Evolutionary conservation across 1,284 basidiomycete genomes (phyloP).

Genomic region (Moesziomyces globuligerus): DNA sequence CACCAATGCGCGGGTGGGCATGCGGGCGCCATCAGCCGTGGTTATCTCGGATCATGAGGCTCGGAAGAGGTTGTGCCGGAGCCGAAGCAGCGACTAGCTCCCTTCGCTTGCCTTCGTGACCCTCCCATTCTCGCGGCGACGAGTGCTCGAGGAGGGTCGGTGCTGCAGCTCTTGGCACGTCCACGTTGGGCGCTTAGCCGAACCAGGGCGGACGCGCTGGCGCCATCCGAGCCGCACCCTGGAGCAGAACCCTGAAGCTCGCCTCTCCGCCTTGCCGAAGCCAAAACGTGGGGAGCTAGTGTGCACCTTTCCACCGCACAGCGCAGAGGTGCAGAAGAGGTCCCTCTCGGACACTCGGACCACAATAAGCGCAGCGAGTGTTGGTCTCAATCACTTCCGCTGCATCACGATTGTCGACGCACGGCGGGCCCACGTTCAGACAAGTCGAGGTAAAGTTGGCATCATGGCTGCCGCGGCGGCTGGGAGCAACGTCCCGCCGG

Average conservation of each 20-base stretch:
- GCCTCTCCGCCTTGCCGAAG: constrained; percentile 11
- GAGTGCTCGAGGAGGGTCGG: no score
- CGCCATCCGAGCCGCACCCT: background rate
- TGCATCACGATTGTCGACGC: no score
- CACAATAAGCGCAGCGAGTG: background rate
- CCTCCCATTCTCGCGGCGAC: no score
- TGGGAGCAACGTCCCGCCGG: background rate
- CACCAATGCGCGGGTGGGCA: no score
- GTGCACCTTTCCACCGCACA: background rate
- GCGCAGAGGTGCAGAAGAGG: background rate
- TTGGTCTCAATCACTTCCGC: no score
- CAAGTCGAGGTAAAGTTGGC: no score
- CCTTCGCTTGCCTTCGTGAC: background rate
- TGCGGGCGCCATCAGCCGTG: background rate
- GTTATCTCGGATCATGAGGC: background rate
- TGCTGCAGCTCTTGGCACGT: background rate
- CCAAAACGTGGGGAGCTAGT: constrained; percentile 15
- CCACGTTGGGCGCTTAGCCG: background rate
- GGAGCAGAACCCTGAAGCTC: background rate
- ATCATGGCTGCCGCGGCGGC: background rate
- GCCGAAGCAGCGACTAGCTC: background rate
- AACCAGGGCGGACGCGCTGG: background rate
- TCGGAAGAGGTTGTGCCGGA: constrained; percentile 9
- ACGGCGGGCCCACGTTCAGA: no score
- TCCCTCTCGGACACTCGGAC: background rate